phyloP scores from a whole-genome alignment of 2,329 filamentous ascomycete species.

The Colletotrichum siamense region DNA sequence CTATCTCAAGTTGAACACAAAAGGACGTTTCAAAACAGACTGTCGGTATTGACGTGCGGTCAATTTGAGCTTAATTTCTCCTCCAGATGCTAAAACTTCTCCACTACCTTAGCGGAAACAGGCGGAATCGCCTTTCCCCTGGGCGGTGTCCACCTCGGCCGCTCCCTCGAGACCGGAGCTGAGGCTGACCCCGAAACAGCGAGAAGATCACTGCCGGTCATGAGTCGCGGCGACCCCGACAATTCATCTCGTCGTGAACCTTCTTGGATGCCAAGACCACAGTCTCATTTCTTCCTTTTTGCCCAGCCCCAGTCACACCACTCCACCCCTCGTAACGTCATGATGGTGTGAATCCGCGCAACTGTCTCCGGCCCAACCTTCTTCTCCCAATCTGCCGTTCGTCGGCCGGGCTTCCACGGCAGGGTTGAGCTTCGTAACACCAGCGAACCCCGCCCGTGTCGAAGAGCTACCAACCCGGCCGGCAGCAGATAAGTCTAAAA shows the following conservation, averaged over 20 bases:
- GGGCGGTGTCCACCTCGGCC: not conserved
- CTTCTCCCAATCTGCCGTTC: not conserved
- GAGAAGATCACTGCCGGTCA: not conserved
- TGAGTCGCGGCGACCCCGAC: slow-evolving; percentile 9
- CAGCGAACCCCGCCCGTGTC: not conserved
- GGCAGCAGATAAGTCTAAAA: not conserved
- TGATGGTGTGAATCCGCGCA: not conserved
- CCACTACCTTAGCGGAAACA: not conserved
- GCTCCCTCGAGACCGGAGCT: not conserved
- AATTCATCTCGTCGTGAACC: not conserved
- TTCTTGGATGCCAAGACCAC: not conserved
- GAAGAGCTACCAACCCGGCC: not conserved
- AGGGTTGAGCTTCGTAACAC: not conserved
- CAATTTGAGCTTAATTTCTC: not conserved
- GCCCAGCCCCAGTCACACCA: slow-evolving; percentile 3
- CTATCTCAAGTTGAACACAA: not conserved
- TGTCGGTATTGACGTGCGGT: not conserved
- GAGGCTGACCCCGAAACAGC: not conserved
- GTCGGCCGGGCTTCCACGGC: not conserved
- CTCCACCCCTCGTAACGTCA: not conserved
- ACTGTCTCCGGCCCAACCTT: not conserved
- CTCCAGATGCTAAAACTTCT: not conserved
- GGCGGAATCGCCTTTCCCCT: not conserved
- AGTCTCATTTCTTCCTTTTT: not conserved
- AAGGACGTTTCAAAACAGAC: not conserved